Evolutionary conservation across 106 monocot species (phyloP).

Genomic region (Triglochin maritima): DNA sequence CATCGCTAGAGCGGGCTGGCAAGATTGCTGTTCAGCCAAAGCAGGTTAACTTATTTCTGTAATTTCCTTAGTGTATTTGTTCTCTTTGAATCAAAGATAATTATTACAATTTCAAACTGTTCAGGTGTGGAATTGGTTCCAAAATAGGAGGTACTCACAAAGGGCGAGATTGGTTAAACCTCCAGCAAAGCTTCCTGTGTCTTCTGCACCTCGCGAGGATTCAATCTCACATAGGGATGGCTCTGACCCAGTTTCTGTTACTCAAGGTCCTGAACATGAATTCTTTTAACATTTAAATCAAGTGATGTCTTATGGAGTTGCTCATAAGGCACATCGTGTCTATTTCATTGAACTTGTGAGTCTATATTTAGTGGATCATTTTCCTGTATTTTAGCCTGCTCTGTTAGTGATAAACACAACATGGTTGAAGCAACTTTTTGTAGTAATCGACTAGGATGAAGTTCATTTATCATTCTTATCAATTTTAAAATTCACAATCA

Average conservation of each 20-base stretch:
- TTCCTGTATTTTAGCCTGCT: no score
- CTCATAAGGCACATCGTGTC: no score
- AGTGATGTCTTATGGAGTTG: no score
- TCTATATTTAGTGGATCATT: no score
- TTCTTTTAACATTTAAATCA: no score
- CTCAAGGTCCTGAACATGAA: slow-evolving; percentile 28
- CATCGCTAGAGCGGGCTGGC: slow-evolving; percentile 56
- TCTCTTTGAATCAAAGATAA: neutral
- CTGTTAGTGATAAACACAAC: no score
- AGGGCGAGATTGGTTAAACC: slow-evolving; percentile 40
- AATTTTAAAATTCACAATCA: no score
- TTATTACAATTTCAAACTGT: neutral
- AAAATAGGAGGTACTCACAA: slow-evolving; percentile 92
- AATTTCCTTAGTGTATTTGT: no score
- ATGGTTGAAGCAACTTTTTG: no score
- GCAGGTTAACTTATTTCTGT: slow-evolving; percentile 37
- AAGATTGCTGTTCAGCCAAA: slow-evolving; percentile 75
- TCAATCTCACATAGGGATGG: slow-evolving; percentile 34
- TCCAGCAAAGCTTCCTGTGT: slow-evolving; percentile 34
- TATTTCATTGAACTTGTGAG: no score
- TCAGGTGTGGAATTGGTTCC: slow-evolving; percentile 99
- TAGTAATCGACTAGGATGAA: no score
- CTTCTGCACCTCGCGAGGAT: slow-evolving; percentile 44
- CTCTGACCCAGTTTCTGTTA: slow-evolving; percentile 21
- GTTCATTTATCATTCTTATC: no score